Conservation (phyloP, 768 basidiomycete species). For the Pleurotus pulmonarius region DNA sequence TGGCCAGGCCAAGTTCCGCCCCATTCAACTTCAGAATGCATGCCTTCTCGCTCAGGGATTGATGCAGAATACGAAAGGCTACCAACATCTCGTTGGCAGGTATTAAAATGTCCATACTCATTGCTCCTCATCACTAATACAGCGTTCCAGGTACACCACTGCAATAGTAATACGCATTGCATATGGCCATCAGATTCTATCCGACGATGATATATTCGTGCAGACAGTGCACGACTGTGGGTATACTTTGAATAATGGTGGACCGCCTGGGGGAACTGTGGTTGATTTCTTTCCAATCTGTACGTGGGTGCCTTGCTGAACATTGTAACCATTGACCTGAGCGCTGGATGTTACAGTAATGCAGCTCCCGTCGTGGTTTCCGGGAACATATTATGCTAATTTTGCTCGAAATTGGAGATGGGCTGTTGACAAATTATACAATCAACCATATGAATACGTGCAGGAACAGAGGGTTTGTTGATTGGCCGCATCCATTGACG, state of each 20-base stretch:
- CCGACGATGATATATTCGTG: conserved; percentile 14
- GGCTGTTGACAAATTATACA: not conserved
- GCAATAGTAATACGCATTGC: conserved; percentile 13
- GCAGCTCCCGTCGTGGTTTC: conserved; percentile 6
- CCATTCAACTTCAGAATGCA: not conserved
- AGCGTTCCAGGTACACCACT: conserved; percentile 12
- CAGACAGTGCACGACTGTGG: conserved; percentile 7
- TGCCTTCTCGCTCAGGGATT: not conserved
- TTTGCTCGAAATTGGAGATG: conserved; percentile 1
- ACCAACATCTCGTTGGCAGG: not conserved
- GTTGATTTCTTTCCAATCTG: conserved; percentile 14
- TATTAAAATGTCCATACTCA: not conserved
- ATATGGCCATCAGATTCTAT: conserved; percentile 13
- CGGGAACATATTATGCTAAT: conserved; percentile 3
- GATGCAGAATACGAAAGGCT: not conserved
- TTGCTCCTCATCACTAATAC: not conserved
- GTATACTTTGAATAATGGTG: not conserved
- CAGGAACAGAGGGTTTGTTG: not conserved
- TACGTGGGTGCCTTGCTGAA: not conserved
- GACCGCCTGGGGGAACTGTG: conserved; percentile 11
- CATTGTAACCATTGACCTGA: not conserved
- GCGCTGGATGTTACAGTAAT: not conserved
- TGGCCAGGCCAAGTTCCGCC: not conserved
- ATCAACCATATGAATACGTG: conserved; percentile 5
- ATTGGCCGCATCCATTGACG: too few species aligned